Percentiles rank a stretch among this genome's conserved stretches.
Evolutionary conservation across 2,329 filamentous ascomycete genomes (phyloP).

Genomic region (Samsoniella hepiali): DNA sequence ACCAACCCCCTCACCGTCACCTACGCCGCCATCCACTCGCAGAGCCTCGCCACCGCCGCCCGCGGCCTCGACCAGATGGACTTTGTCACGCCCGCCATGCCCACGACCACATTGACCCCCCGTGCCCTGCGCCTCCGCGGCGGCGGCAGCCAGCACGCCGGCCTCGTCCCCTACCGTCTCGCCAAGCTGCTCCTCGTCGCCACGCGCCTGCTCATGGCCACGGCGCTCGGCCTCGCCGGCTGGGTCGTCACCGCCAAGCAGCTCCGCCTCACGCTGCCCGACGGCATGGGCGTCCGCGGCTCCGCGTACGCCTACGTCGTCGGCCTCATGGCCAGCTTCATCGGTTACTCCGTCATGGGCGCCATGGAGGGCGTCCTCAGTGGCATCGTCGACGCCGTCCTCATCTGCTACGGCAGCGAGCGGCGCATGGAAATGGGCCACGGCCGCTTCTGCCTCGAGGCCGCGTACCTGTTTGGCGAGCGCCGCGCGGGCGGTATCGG

Average conservation of each 20-base stretch:
- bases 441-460: slow-evolving; percentile 86
- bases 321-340: slow-evolving; percentile 85
- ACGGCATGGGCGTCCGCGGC: slow-evolving; percentile 59
- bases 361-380: slow-evolving; percentile 87
- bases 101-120: slow-evolving; percentile 68
- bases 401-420: slow-evolving; percentile 95
- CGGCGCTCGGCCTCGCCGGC: slow-evolving; percentile 87
- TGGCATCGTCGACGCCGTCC: slow-evolving; percentile 80
- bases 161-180: slow-evolving; percentile 81
- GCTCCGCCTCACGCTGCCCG: slow-evolving; percentile 59
- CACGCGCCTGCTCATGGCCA: slow-evolving; percentile 85
- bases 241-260: slow-evolving; percentile 91
- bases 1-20: slow-evolving; percentile 91
- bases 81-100: slow-evolving; percentile 69
- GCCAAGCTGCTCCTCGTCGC: slow-evolving; percentile 90
- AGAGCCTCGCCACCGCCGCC: slow-evolving; percentile 73
- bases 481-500: slow-evolving; percentile 32
- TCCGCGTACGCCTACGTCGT: slow-evolving; percentile 95
- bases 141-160: slow-evolving; percentile 34
- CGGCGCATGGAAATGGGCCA: slow-evolving; percentile 63
- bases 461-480: slow-evolving; percentile 81
- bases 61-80: slow-evolving; percentile 77
- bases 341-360: slow-evolving; percentile 89
- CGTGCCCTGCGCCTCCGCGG: slow-evolving; percentile 45
- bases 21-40: slow-evolving; percentile 89